A percentile compares a stretch with the other conserved stretches of the same genome.
Evolutionary conservation across 1,139 yeast species (phyloP).

Genomic region (Magnusiomyces suaveolens): DNA sequence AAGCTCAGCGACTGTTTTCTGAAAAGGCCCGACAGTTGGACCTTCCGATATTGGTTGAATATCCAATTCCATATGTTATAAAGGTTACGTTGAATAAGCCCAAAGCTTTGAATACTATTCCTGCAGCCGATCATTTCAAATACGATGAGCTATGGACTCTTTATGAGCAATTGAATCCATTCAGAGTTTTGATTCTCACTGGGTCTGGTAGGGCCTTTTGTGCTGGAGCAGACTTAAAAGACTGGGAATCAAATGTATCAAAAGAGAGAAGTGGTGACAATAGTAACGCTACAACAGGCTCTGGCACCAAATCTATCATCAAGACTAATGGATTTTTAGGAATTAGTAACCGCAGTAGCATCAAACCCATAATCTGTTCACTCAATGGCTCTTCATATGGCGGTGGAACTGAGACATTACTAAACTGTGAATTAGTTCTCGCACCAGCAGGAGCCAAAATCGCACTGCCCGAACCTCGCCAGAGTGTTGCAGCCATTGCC

Average conservation of each 20-base stretch:
- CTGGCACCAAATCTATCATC: background rate
- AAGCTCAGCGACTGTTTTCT: background rate
- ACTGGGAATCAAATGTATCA: slow-evolving; percentile 14
- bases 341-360: slow-evolving; percentile 24
- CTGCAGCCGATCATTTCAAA: slow-evolving; percentile 17
- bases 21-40: slow-evolving; percentile 2
- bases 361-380: slow-evolving; percentile 29
- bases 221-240: slow-evolving; percentile 30
- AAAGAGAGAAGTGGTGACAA: slow-evolving; percentile 7
- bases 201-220: slow-evolving; percentile 27
- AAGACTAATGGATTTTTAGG: slow-evolving; percentile 26
- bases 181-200: slow-evolving; percentile 27
- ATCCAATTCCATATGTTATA: slow-evolving; percentile 15
- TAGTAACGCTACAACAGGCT: background rate
- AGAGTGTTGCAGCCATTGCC: slow-evolving; percentile 29
- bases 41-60: slow-evolving; percentile 11
- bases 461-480: slow-evolving; percentile 28
- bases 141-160: slow-evolving; percentile 23
- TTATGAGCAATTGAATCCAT: slow-evolving; percentile 24
- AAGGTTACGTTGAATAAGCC: slow-evolving; percentile 24
- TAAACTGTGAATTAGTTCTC: slow-evolving; percentile 30
- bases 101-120: slow-evolving; percentile 21
- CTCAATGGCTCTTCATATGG: slow-evolving; percentile 29
- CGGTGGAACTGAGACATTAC: slow-evolving; percentile 29
- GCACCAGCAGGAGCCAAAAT: slow-evolving; percentile 24